Evolutionary conservation across 2,329 filamentous ascomycete genomes (phyloP), one percentile per base, ranked within the genome.

Genomic region (Phialemoniopsis sp.): DNA sequence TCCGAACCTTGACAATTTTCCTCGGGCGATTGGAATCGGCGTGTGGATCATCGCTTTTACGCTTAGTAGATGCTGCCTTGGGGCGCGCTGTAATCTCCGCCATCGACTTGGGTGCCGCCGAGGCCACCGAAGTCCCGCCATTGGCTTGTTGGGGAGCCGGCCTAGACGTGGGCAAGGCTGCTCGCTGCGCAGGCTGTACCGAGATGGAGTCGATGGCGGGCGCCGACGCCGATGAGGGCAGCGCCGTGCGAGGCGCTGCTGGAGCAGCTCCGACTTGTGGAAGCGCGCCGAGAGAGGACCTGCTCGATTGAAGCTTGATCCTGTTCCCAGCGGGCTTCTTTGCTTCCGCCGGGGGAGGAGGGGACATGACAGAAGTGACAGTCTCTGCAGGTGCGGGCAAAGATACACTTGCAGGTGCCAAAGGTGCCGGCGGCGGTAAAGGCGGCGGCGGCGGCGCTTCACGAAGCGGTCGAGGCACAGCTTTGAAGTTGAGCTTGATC

Each of bases 31-130:
- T 33, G 32, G 19, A 29, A 14, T 34, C 35, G 14, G 34, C 46
- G 13, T 51, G 49, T 5, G 18, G 40, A 15, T 53, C 51, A 9
- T 57, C 53, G 36, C 51, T 55, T 47, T 58, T 58, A 33, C 56
- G 52, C 46, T 59, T 59, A 36, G 49, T 54, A 9, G 37, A 32
- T 28, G 36, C 26, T 29, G 31, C 18, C 14, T 12, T 16, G 29
- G 32, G 21, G 21, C 21, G 21, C 21, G 21, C 21, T 10, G 21
- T 21, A 29, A 8, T 29, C 16, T 21, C 31, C 6, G 31, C 37
- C 17, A 14, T 30, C 37, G 19, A 3, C 2, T 12, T 32, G 3
- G 37, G 16, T 13, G 21, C 17, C 26, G 32, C 13, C 21, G 12
- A 14, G 15, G 32, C 29, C 21, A 37, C 8, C 34, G 41, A 17